phyloP scores from a whole-genome alignment of 768 basidiomycete genomes.

The Phaffia tasmanica region DNA sequence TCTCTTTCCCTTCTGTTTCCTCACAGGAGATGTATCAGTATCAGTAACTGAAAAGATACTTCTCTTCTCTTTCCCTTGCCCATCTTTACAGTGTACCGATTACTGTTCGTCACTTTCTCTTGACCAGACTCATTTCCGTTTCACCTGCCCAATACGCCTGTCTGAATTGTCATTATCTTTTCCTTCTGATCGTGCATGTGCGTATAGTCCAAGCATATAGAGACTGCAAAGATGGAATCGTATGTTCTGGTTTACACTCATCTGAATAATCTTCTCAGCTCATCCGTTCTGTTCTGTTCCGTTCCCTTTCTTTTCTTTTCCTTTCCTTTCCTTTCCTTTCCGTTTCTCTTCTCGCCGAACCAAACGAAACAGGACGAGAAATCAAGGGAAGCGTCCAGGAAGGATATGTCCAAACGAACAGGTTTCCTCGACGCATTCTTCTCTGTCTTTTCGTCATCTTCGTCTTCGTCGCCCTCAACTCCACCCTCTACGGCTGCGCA shows the following conservation, averaged over 20 bases:
- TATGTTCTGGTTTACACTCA: too few species aligned
- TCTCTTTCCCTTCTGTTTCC: not conserved
- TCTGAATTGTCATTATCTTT: not conserved
- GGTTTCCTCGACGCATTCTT: too few species aligned
- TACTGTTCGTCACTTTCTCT: constrained; percentile 6
- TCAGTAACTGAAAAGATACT: not conserved
- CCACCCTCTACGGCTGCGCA: too few species aligned
- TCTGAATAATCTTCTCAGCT: too few species aligned
- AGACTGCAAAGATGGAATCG: constrained; percentile 8
- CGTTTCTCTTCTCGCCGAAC: not conserved
- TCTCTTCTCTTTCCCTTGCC: not conserved
- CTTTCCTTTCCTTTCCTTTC: not conserved
- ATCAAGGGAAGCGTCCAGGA: too few species aligned
- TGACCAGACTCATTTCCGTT: not conserved
- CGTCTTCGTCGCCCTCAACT: too few species aligned
- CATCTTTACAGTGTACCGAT: not conserved
- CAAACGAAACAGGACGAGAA: too few species aligned
- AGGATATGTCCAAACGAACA: too few species aligned
- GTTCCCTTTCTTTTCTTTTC: not conserved
- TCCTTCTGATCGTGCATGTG: not conserved
- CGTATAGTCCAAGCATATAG: constrained; percentile 7
- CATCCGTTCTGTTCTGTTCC: not conserved
- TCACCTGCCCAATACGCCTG: not conserved
- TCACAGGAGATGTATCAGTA: not conserved
- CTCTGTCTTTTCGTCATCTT: too few species aligned